Conservation (phyloP, 1,139 yeast species). For the Hemisphaericaspora lyxosophila region DNA sequence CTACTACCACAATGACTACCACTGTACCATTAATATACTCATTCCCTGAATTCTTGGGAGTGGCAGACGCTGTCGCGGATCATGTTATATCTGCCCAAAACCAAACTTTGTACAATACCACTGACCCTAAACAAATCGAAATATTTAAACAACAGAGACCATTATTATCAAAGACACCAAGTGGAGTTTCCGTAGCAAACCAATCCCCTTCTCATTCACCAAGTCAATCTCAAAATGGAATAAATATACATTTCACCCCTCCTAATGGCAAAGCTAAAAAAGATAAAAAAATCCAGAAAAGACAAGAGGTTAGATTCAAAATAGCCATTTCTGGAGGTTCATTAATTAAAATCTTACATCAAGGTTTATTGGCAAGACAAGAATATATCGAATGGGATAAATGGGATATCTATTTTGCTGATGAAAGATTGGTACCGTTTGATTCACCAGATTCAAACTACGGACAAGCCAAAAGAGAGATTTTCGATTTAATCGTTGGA, state of each 20-base stretch:
- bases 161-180: conserved; percentile 10
- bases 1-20: too few relatives aligned
- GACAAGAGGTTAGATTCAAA: conserved; percentile 68
- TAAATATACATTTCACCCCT: conserved; percentile 11
- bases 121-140: conserved; percentile 36
- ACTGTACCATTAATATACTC: conserved; percentile 91
- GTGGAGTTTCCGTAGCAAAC: conserved; percentile 6
- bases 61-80: conserved; percentile 93
- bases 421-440: conserved; percentile 92
- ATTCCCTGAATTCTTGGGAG: conserved; percentile 84
- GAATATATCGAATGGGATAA: conserved; percentile 83
- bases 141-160: conserved; percentile 27
- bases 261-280: conserved; percentile 16
- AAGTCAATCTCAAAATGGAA: conserved; percentile 13
- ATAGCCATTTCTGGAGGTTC: conserved; percentile 95
- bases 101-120: conserved; percentile 56
- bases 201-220: conserved; percentile 13
- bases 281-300: conserved; percentile 46
- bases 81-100: conserved; percentile 83
- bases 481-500: conserved; percentile 65
- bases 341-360: conserved; percentile 76
- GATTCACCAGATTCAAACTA: conserved; percentile 81
- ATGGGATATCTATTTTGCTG: conserved; percentile 97
- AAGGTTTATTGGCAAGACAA: conserved; percentile 71
- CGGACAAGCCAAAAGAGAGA: conserved; percentile 80